These are phyloP conservation scores for Amaranthus cruentus DNA, from an alignment of 148 eudicot species.

Conservation along the genomic window DNA sequence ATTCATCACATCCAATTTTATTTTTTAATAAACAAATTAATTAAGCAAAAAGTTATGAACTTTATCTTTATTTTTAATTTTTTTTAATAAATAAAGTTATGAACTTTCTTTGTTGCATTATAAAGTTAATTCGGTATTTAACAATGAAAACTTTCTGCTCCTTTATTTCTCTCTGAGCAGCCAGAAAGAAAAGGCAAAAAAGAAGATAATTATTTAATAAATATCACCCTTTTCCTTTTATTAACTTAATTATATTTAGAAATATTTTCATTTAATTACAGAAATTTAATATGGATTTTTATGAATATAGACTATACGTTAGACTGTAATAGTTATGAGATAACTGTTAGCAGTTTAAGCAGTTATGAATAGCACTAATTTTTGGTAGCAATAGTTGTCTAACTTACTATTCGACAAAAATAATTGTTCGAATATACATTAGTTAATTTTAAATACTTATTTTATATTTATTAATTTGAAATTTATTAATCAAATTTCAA, in stretches of 20 bases:
- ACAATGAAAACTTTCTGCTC: not conserved
- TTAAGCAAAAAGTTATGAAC: not conserved
- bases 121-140: not conserved
- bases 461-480: too few species aligned
- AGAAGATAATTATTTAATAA: not conserved
- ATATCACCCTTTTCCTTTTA: too few species aligned
- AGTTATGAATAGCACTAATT: too few species aligned
- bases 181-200: not conserved
- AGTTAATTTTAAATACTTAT: too few species aligned
- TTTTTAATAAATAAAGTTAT: not conserved
- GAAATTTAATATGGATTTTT: too few species aligned
- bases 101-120: constrained; percentile 13
- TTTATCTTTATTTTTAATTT: not conserved
- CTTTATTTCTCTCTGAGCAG: constrained; percentile 3
- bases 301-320: too few species aligned
- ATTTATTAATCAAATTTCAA: too few species aligned
- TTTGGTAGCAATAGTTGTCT: too few species aligned
- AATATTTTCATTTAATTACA: too few species aligned
- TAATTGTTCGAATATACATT: not conserved
- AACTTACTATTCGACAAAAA: not conserved
- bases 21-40: not conserved
- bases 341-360: too few species aligned
- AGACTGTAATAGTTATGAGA: too few species aligned
- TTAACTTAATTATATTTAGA: too few species aligned
- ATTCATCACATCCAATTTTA: constrained; percentile 7